Conservation (phyloP, 345 rosid genomes). For the Aegle marmelos region DNA sequence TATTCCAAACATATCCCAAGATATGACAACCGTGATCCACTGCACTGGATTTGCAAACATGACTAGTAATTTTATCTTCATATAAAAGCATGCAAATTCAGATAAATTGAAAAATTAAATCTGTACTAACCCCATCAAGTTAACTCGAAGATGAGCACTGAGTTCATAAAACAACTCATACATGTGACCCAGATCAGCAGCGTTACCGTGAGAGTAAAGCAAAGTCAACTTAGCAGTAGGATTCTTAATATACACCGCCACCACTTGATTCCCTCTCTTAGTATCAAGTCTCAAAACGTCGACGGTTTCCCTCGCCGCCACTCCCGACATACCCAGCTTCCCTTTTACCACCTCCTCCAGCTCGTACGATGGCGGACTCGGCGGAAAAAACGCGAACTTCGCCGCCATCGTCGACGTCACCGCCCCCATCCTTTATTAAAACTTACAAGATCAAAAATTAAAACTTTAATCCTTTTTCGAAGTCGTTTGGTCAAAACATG, state of each 20-base stretch:
- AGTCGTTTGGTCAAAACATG: background rate
- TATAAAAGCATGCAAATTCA: background rate
- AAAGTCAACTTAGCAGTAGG: constrained; percentile 72
- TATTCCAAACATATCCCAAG: background rate
- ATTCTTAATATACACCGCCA: constrained; percentile 74
- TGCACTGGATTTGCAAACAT: background rate
- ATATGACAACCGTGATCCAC: background rate
- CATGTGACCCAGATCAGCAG: constrained; percentile 97
- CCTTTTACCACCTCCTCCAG: constrained; percentile 46
- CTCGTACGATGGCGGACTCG: constrained; percentile 80
- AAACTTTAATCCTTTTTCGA: background rate
- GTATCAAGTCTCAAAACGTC: constrained; percentile 68
- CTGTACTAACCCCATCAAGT: constrained; percentile 72
- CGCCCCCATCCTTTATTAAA: constrained; percentile 56
- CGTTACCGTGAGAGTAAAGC: constrained; percentile 90
- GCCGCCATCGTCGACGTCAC: constrained; percentile 94
- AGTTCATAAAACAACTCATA: constrained; percentile 72
- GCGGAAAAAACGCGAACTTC: constrained; percentile 95
- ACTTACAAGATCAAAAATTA: background rate
- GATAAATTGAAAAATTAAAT: background rate
- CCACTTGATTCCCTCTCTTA: constrained; percentile 79
- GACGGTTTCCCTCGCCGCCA: constrained; percentile 52
- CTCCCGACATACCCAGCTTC: constrained; percentile 57
- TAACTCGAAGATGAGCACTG: constrained; percentile 74
- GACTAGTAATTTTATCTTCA: background rate